Conservation (phyloP, 306 rosid species). For the Cyamopsis tetragonoloba region DNA sequence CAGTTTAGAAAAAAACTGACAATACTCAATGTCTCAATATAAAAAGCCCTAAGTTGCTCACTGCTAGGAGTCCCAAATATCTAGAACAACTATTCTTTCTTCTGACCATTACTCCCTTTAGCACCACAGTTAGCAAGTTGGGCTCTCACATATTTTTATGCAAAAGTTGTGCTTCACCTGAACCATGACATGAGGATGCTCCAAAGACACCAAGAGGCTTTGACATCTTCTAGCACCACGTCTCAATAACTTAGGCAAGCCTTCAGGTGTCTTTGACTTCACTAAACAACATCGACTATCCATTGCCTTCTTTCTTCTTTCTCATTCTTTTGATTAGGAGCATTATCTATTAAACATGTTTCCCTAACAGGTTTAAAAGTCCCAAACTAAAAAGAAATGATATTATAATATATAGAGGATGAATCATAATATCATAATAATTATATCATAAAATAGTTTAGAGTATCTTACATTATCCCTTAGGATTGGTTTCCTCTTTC, state of each 20-base stretch:
- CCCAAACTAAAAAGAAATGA: too few species aligned
- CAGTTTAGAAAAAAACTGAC: background rate
- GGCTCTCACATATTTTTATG: background rate
- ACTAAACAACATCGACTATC: background rate
- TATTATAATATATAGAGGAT: too few species aligned
- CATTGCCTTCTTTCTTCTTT: background rate
- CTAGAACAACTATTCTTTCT: background rate
- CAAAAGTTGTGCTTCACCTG: background rate
- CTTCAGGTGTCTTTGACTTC: background rate
- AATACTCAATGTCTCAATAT: background rate
- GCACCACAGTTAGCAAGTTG: background rate
- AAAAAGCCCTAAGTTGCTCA: background rate
- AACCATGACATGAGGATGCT: background rate
- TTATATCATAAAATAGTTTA: background rate
- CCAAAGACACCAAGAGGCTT: background rate
- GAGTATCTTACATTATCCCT: background rate
- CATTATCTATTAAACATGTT: background rate
- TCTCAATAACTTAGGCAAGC: background rate
- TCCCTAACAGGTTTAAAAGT: background rate
- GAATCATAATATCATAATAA: background rate
- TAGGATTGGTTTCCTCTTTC: background rate
- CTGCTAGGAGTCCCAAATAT: background rate
- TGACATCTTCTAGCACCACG: background rate
- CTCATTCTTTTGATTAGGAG: background rate
- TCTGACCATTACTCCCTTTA: background rate